Evolutionary conservation across 2,329 filamentous ascomycete genomes (phyloP).

Genomic region (Plenodomus biglobosus): DNA sequence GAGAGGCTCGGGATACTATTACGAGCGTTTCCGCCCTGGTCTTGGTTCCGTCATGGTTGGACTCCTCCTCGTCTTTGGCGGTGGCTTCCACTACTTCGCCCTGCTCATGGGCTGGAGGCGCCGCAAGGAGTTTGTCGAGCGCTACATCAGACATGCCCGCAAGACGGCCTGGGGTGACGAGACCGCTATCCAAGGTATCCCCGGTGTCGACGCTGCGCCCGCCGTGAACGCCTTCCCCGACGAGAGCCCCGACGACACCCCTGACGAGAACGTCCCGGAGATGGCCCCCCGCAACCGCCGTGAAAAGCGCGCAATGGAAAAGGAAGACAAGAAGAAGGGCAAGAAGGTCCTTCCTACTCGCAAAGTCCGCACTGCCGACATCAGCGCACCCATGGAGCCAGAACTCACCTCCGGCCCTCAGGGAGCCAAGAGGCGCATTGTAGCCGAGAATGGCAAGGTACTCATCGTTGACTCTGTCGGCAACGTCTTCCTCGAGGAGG

Average conservation of each 20-base stretch:
- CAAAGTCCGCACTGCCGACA: constrained; percentile 56
- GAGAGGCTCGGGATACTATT: constrained; percentile 99
- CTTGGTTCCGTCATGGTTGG: constrained; percentile 81
- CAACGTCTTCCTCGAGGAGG: constrained; percentile 92
- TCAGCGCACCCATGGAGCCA: constrained; percentile 59
- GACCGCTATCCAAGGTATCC: constrained; percentile 64
- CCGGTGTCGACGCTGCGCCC: constrained; percentile 55
- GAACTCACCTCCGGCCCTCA: constrained; percentile 60
- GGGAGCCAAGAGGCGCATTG: constrained; percentile 81
- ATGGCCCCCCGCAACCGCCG: constrained; percentile 71
- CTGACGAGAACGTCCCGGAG: constrained; percentile 51
- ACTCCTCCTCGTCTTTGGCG: constrained; percentile 79
- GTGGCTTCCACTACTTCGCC: constrained; percentile 82
- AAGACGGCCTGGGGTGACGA: constrained; percentile 89
- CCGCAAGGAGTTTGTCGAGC: constrained; percentile 85
- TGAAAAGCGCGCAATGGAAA: constrained; percentile 86
- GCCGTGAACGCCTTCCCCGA: constrained; percentile 39
- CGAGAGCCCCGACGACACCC: constrained; percentile 24
- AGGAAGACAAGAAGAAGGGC: constrained; percentile 72
- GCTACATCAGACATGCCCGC: constrained; percentile 87
- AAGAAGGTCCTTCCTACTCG: constrained; percentile 56
- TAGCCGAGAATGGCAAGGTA: constrained; percentile 93
- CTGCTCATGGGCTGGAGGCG: constrained; percentile 86
- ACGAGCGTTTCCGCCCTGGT: constrained; percentile 87
- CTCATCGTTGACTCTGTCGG: constrained; percentile 89